Evolutionary conservation across 257 asterid genomes (phyloP).

Genomic region (Solanum chilense): DNA sequence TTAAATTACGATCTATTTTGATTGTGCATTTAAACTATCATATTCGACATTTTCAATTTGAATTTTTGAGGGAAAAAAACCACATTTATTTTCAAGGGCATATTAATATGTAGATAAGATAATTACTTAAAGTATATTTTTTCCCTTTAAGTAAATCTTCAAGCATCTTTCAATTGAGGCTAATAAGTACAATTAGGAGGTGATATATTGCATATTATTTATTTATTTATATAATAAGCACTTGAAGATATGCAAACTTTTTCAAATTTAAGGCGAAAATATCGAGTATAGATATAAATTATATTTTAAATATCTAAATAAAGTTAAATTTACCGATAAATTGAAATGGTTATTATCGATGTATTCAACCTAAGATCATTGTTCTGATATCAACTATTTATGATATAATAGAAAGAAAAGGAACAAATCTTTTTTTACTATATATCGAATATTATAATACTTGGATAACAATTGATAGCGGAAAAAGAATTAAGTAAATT

Average conservation of each 20-base stretch:
- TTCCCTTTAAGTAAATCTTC: not conserved
- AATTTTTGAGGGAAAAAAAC: rapidly evolving
- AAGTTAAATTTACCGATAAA: not conserved
- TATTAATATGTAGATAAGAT: not conserved
- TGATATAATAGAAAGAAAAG: not conserved
- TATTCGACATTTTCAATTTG: not conserved
- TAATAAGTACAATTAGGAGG: not conserved
- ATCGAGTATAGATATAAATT: not conserved
- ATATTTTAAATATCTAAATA: not conserved
- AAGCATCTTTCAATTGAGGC: not conserved
- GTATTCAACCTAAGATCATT: not conserved
- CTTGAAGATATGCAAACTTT: not conserved
- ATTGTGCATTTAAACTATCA: not conserved
- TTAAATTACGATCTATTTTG: not conserved
- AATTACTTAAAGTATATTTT: not conserved
- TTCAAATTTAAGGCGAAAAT: not conserved
- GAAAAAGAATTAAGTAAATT: not conserved
- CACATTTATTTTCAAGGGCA: not conserved
- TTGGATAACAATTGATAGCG: not conserved
- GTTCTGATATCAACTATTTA: not conserved
- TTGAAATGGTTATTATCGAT: rapidly evolving
- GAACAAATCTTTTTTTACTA: not conserved
- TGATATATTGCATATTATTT: not conserved
- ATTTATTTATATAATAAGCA: not conserved
- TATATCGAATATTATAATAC: not conserved